Percentiles rank a stretch among this genome's conserved stretches.
Conservation (phyloP, 1,139 yeast genomes). For the Pneumocystis jirovecii region DNA sequence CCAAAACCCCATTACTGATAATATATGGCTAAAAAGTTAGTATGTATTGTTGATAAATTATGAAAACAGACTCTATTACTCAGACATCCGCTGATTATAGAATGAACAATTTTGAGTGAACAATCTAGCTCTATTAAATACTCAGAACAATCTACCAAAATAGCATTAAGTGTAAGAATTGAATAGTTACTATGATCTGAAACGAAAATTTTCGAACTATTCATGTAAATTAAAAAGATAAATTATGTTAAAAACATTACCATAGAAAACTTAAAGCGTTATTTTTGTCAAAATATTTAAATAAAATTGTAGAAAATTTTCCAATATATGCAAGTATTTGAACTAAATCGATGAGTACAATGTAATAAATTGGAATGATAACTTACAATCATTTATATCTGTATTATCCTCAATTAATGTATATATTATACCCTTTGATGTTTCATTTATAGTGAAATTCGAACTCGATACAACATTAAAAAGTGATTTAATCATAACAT, state of each 20-base stretch:
- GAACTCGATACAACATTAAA: conserved; percentile 70
- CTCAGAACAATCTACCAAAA: conserved; percentile 22
- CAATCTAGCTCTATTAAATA: not conserved
- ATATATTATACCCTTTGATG: conserved; percentile 54
- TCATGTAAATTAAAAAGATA: conserved; percentile 3
- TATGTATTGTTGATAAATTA: not conserved
- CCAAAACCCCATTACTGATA: conserved; percentile 66
- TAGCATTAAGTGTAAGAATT: conserved; percentile 60
- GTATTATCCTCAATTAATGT: conserved; percentile 66
- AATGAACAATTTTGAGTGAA: not conserved
- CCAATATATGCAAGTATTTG: conserved; percentile 21
- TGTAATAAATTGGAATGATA: conserved; percentile 25
- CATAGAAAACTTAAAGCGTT: conserved; percentile 51
- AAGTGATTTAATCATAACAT: conserved; percentile 75
- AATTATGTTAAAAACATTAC: conserved; percentile 38
- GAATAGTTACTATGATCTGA: conserved; percentile 41
- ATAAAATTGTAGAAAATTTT: conserved; percentile 58
- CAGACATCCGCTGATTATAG: not conserved
- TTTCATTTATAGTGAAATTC: conserved; percentile 61
- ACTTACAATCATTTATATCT: conserved; percentile 38
- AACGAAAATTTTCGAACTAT: not conserved
- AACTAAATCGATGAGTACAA: not conserved
- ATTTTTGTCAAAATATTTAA: conserved; percentile 48
- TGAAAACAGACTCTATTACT: not conserved
- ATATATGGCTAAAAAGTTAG: conserved; percentile 21